A percentile compares a stretch with the other conserved stretches of the same genome.
These are phyloP conservation scores for Arthroderma sp. DNA, from an alignment of 2,329 filamentous ascomycete genomes.

Conservation along the genomic window DNA sequence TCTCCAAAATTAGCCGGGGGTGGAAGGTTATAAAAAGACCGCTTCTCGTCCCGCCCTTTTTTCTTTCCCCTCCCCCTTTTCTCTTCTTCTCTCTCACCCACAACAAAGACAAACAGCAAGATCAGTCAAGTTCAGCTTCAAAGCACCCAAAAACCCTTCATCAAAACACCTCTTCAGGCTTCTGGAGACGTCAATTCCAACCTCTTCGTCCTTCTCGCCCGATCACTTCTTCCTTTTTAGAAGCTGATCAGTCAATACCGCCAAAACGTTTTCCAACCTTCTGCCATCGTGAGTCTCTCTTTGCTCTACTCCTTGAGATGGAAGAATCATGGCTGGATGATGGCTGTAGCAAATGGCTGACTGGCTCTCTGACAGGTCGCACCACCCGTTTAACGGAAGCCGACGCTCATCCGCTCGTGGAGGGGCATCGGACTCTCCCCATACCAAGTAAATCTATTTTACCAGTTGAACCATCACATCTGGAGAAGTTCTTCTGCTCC, in stretches of 20 bases:
- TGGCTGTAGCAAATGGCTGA: conserved; percentile 6
- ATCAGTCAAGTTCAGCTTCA: not conserved
- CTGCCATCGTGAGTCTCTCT: conserved; percentile 70
- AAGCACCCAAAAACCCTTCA: not conserved
- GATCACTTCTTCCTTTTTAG: conserved; percentile 16
- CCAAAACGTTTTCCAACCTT: conserved; percentile 98
- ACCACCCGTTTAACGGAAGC: conserved; percentile 94
- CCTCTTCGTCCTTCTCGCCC: conserved; percentile 10
- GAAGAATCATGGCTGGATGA: not conserved
- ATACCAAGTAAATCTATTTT: conserved; percentile 32
- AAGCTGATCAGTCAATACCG: conserved; percentile 52
- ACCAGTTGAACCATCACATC: conserved; percentile 6
- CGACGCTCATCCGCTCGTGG: conserved; percentile 83
- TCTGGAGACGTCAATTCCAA: conserved; percentile 6
- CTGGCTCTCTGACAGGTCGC: conserved; percentile 50
- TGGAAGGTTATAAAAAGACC: conserved; percentile 9
- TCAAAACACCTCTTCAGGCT: not conserved
- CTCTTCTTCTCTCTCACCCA: conserved; percentile 10
- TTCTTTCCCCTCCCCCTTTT: conserved; percentile 3
- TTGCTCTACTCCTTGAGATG: conserved; percentile 9
- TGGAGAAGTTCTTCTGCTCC: conserved; percentile 10
- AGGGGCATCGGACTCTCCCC: conserved; percentile 55
- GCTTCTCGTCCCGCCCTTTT: not conserved
- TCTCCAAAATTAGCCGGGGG: not conserved
- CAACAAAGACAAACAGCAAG: not conserved